Evolutionary conservation across 108 stramenopile species (phyloP), one percentile per base, ranked within the genome.

Genomic region (Skeletonema marinoi): DNA sequence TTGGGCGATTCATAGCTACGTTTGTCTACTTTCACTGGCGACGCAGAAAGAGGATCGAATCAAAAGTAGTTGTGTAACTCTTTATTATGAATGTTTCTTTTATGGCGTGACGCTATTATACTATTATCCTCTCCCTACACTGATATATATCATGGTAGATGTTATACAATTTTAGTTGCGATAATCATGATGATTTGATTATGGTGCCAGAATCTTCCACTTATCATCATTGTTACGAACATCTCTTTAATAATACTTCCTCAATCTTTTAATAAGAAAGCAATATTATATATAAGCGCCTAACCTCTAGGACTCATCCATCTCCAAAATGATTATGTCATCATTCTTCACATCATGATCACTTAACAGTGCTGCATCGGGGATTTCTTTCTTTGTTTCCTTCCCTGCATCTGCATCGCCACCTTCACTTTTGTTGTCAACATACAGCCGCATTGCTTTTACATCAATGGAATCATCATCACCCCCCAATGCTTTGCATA

Each of bases 311-410:
- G 16, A 16, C 44, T 46, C 44, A 46, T 46, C 44, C 44, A 46
- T n/a, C 44, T 46, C 44, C 44, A 46, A 46, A 46, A 46, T 46
- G 14, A 44, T 1, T 3, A 82, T 79, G 19, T 77, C 66, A 54
- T 86, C 85, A 70, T 87, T 87, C 58, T 83, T 85, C n/a, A 89
- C 54, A 44, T 71, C 48, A 30, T 81, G 80, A 63, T 81, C 80
- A 12, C 69, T 46, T n/a, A 81, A 41, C 29, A 46, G 64, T 16
- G 68, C 80, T 32, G 61, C 41, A 67, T 81, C 70, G 1, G 80
- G 80, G 44, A 81, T 59, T 5, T 66, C 71, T 33, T 38, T 66
- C 10, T 48, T 70, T 7, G 71, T n/a, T 16, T 41, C 50, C 9
- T 71, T 35, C 9, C 31, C 39, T n/a, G 17, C 51, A 11, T 70